phyloP scores from a whole-genome alignment of 163 green algal genomes.

The Picocystis sp. region DNA sequence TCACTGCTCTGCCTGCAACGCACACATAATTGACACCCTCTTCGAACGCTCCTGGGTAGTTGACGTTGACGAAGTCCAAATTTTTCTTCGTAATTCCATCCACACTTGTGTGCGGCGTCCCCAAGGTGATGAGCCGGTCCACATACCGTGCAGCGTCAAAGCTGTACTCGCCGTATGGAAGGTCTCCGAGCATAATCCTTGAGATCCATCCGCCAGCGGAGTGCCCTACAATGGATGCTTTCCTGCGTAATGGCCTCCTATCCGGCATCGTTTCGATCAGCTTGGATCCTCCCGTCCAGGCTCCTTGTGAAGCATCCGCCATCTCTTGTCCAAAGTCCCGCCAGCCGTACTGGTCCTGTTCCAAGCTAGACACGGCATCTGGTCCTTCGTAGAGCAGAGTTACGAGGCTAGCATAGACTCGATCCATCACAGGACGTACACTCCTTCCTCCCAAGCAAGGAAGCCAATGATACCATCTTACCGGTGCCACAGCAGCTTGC shows the following conservation, averaged over 20 bases:
- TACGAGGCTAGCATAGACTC: constrained; percentile 15
- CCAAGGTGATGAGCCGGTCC: constrained; percentile 20
- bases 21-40: constrained; percentile 17
- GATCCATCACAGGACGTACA: constrained; percentile 19
- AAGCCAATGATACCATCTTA: constrained; percentile 23
- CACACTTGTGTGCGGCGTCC: constrained; percentile 17
- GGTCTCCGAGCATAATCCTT: constrained; percentile 16
- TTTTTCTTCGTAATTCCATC: constrained; percentile 18
- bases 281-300: not conserved
- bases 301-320: not conserved
- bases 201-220: constrained; percentile 26
- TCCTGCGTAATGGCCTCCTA: not conserved
- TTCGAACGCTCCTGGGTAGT: constrained; percentile 13
- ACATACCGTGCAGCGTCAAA: constrained; percentile 17
- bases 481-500: too few relatives aligned
- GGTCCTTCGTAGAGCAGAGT: not conserved
- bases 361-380: not conserved
- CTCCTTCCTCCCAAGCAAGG: constrained; percentile 21
- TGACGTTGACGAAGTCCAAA: constrained; percentile 21
- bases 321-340: not conserved
- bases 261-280: not conserved
- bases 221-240: constrained; percentile 6
- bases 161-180: constrained; percentile 13
- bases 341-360: not conserved
- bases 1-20: constrained; percentile 19